phyloP scores from a whole-genome alignment of 176 grass and related monocot species.

The Microstegium vimineum region DNA sequence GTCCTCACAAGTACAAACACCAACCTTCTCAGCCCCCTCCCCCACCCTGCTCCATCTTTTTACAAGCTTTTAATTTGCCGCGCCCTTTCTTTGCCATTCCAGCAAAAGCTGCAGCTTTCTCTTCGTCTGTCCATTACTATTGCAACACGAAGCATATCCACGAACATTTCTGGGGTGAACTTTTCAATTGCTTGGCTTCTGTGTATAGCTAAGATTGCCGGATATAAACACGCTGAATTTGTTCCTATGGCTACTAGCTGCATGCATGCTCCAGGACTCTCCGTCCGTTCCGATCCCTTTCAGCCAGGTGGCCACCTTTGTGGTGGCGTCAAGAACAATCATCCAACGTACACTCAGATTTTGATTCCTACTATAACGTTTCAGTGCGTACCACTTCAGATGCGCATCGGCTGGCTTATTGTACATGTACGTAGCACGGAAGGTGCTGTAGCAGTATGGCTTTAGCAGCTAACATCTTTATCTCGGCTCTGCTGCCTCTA shows the following conservation, averaged over 20 bases:
- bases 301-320: constrained; percentile 24
- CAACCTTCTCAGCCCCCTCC: neutral
- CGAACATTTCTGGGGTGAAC: neutral
- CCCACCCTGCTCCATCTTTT: neutral
- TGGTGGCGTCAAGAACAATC: constrained; percentile 20
- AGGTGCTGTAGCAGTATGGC: neutral
- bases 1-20: constrained; percentile 28
- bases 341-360: neutral
- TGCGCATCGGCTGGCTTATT: neutral
- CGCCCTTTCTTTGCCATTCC: constrained; percentile 11
- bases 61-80: neutral
- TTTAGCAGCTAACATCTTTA: constrained; percentile 4
- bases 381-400: constrained; percentile 13
- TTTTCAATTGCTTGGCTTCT: constrained; percentile 6
- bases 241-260: neutral
- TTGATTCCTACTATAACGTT: neutral
- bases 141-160: neutral
- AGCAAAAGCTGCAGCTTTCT: neutral
- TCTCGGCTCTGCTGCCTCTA: neutral
- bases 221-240: constrained; percentile 35
- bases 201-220: neutral
- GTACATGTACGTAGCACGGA: neutral
- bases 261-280: neutral
- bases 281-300: neutral
- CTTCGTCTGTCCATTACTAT: neutral